A percentile compares a stretch with the other conserved stretches of the same genome.
phyloP scores from a whole-genome alignment of 2,329 filamentous ascomycete species.

The Verticillium tricorpus region DNA sequence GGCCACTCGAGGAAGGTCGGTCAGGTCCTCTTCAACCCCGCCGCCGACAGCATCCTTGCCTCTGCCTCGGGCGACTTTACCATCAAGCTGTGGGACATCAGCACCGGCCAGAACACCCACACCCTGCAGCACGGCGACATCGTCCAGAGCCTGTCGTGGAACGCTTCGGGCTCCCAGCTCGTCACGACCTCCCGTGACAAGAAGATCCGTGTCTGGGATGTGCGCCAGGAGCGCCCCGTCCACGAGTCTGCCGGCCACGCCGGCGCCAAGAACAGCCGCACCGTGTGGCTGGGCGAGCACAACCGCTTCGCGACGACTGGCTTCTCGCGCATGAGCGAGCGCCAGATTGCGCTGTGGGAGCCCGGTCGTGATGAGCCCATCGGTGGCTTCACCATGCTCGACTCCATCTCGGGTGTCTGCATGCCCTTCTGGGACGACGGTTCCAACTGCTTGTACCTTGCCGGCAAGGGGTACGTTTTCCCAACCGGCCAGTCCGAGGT shows the following conservation, averaged over 20 bases:
- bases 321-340: slow-evolving; percentile 97
- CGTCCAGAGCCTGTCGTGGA: slow-evolving; percentile 95
- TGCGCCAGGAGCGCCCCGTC: slow-evolving; percentile 82
- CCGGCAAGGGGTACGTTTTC: slow-evolving; percentile 83
- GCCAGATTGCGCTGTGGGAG: slow-evolving; percentile 95
- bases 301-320: slow-evolving; percentile 94
- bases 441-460: slow-evolving; percentile 90
- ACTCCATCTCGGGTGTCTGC: slow-evolving; percentile 95
- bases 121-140: slow-evolving; percentile 85
- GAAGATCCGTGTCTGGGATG: slow-evolving; percentile 97
- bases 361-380: slow-evolving; percentile 80
- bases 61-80: slow-evolving; percentile 93
- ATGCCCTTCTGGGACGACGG: slow-evolving; percentile 99
- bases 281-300: slow-evolving; percentile 95
- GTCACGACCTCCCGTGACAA: slow-evolving; percentile 96
- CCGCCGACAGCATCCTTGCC: slow-evolving; percentile 91
- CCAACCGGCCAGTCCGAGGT: not conserved
- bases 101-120: slow-evolving; percentile 68
- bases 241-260: slow-evolving; percentile 82
- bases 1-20: slow-evolving; percentile 96
- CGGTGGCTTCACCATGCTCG: slow-evolving; percentile 83
- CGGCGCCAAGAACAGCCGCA: slow-evolving; percentile 95
- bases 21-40: slow-evolving; percentile 95
- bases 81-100: slow-evolving; percentile 93
- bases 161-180: slow-evolving; percentile 77